Percentiles rank a stretch among this genome's conserved stretches.
Evolutionary conservation across 257 asterid genomes (phyloP).

Genomic region (Nicotiana otophora): DNA sequence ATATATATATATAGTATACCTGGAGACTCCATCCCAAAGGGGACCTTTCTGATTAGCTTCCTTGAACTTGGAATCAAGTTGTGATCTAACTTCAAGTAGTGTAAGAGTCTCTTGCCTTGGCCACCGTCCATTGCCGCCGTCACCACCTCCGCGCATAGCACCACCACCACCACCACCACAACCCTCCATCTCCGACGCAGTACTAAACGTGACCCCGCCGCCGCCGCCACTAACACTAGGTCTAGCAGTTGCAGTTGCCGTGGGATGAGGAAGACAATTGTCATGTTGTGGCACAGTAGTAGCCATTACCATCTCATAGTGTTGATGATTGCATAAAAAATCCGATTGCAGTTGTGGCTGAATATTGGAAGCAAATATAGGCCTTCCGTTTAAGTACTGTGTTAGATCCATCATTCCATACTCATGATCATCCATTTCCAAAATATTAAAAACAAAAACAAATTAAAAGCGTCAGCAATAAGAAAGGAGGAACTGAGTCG

Average conservation of each 20-base stretch:
- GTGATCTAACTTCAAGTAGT: conserved; percentile 96
- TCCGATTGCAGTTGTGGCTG: conserved; percentile 47
- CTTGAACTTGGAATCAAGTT: conserved; percentile 81
- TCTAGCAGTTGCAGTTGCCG: neutral
- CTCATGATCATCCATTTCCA: conserved; percentile 61
- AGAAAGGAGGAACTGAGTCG: neutral
- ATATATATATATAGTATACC: conserved; percentile 28
- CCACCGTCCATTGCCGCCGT: conserved; percentile 77
- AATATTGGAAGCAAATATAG: conserved; percentile 37
- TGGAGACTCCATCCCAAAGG: conserved; percentile 94
- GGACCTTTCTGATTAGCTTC: conserved; percentile 97
- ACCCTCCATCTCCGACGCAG: conserved; percentile 37
- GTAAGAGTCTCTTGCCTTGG: conserved; percentile 95
- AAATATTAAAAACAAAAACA: neutral
- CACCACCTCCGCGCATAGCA: conserved; percentile 26
- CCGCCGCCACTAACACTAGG: conserved; percentile 10
- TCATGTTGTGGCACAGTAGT: neutral
- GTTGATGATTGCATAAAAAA: conserved; percentile 34
- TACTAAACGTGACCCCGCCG: conserved; percentile 18
- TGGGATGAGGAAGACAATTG: conserved; percentile 7
- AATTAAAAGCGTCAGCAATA: no score
- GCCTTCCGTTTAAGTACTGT: conserved; percentile 49
- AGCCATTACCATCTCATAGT: conserved; percentile 47
- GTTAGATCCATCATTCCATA: conserved; percentile 71
- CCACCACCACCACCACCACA: conserved; percentile 31